Conservation (phyloP, 179 eudicot species). For the Carnegiea gigantea region DNA sequence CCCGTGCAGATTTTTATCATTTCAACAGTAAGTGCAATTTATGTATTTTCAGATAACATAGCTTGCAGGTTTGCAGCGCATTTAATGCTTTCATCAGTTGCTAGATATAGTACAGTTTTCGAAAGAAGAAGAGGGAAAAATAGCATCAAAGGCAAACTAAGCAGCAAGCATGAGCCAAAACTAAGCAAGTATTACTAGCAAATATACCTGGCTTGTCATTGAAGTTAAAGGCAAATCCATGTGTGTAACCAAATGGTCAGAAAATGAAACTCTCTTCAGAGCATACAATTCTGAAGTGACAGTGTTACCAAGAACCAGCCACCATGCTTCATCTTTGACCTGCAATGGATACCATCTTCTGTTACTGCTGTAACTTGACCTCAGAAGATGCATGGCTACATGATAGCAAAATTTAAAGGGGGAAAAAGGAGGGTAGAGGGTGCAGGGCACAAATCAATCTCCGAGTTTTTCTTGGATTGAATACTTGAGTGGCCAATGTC, state of each 20-base stretch:
- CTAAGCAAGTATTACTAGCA: not conserved
- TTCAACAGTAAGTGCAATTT: not conserved
- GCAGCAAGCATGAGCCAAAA: not conserved
- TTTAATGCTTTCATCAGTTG: not conserved
- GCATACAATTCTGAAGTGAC: constrained; percentile 69
- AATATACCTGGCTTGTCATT: constrained; percentile 47
- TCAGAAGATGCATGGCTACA: not conserved
- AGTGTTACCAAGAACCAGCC: constrained; percentile 80
- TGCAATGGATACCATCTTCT: constrained; percentile 27
- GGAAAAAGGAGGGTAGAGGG: not conserved
- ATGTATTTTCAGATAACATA: not conserved
- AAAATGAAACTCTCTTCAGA: constrained; percentile 79
- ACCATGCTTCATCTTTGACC: constrained; percentile 99
- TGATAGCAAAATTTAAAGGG: not conserved
- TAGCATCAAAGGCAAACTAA: not conserved
- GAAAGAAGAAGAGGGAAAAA: not conserved
- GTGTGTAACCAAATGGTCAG: constrained; percentile 53
- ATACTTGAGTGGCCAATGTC: not conserved
- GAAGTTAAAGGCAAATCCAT: constrained; percentile 73
- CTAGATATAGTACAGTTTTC: not conserved
- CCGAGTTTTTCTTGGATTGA: not conserved
- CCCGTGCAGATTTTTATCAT: not conserved
- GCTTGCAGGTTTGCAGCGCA: not conserved
- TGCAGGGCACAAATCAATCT: not conserved
- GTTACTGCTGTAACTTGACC: constrained; percentile 2